Evolutionary conservation across 192 early-diverging fungal species (phyloP), one percentile per base, ranked within the genome.

Genomic region (Mortierella claussenii): DNA sequence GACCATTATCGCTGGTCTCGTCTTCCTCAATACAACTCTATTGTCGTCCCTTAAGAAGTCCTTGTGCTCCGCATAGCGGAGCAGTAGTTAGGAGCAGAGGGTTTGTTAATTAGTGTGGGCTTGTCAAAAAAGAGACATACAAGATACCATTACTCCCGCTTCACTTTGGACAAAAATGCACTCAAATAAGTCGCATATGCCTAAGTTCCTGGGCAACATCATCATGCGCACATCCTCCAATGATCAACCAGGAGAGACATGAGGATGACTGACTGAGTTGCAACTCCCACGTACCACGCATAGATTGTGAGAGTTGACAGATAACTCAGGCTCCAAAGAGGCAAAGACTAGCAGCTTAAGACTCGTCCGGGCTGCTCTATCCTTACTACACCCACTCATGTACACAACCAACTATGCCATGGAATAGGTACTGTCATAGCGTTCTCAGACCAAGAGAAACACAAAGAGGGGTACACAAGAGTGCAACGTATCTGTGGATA

Each of bases 261-360:
- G 68, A 56, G 50, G 68, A 62, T 40, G 60, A 70, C 68, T 70
- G 46, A 62, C 68, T 62, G 68, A 24, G 46, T 46, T 60, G 60
- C 52, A 60, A 48, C 67, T 60, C 50, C 55, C 67, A 69, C 67
- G 67, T 58, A 69, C 67, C 58, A 69, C 67, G 58, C 37, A 70
- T 70, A 70, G 68, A 62, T 70, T 70, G 53, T 70, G 54, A 70
- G 50, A 56, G 68, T 48, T 70, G 68, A 61, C 52, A 49, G 52
- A 62, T 50, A 46, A 50, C 68, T 28, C 68, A 70, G 68, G 60
- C 67, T 70, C 59, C 68, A 70, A n/a, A 70, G 59, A 56, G 68
- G 45, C 53, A 70, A 32, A 70, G 56, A 70, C 68, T 62, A 70
- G 68, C 68, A 70, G 68, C 68, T 70, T 70, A 70, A 70, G 68